Evolutionary conservation across 2,329 filamentous ascomycete genomes (phyloP).

Genomic region (Alternaria sp.): DNA sequence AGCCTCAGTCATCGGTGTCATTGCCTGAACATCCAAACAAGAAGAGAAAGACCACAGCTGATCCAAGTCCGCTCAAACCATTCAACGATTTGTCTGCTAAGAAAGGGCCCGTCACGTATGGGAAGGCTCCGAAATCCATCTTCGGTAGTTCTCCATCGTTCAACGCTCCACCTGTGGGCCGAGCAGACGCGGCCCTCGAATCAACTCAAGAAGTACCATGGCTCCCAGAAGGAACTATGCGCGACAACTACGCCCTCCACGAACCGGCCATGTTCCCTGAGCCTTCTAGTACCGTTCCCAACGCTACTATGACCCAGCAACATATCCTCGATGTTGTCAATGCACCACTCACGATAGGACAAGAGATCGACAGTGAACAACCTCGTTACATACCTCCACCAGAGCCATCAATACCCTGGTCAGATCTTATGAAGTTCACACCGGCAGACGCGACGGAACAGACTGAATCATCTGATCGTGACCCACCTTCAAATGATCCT

Average conservation of each 20-base stretch:
- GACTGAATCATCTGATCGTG: constrained; percentile 12
- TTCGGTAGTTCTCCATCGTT: constrained; percentile 1
- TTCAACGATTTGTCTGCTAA: background rate
- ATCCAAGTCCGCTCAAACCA: constrained; percentile 8
- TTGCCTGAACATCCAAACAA: constrained; percentile 29
- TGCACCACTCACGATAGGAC: constrained; percentile 31
- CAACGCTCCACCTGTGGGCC: background rate
- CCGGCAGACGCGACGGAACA: constrained; percentile 16
- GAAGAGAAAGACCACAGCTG: constrained; percentile 27
- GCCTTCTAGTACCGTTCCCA: constrained; percentile 51
- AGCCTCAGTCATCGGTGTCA: constrained; percentile 24
- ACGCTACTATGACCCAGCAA: constrained; percentile 51
- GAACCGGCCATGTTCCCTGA: constrained; percentile 52
- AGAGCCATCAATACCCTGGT: constrained; percentile 46
- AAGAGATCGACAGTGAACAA: constrained; percentile 21
- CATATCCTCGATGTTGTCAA: constrained; percentile 47
- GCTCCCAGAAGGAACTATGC: constrained; percentile 42
- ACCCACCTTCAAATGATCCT: background rate
- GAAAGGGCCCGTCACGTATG: constrained; percentile 13
- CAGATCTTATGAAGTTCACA: constrained; percentile 40
- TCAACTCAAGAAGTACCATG: constrained; percentile 13
- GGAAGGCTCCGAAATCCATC: constrained; percentile 12
- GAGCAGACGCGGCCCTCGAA: background rate
- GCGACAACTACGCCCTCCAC: constrained; percentile 46
- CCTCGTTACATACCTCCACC: constrained; percentile 24